Evolutionary conservation across 1,139 yeast genomes (phyloP), one percentile per base, ranked within the genome.

Genomic region (Geotrichum fermentans): DNA sequence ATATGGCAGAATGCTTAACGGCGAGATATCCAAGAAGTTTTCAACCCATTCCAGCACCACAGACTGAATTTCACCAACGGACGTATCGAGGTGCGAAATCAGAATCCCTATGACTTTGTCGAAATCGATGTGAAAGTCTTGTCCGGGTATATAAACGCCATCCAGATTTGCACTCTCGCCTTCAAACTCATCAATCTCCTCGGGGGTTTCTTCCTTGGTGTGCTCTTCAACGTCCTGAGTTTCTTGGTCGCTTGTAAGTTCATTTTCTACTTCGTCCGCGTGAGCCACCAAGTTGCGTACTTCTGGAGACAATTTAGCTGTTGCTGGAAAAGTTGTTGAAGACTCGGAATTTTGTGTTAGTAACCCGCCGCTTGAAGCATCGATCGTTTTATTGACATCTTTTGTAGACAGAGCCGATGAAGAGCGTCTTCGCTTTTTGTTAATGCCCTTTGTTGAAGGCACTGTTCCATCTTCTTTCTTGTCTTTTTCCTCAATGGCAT

Each of bases 41-140:
- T 80, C 83, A 20, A 92, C 69, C 99, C 99, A 92, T 49, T 79
- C 79, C 46, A 92, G 71, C 0, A 87, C 88, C 11, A 86, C 87
- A 30, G 82, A 67, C 63, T 88, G 95, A 44, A 90, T 84, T 58
- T 87, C 88, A 52, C 83, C 80, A 51, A 83, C 89, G 0, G 81
- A 72, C 0, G 83, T 77, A 54, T 86, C 85, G 46, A 94, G 71
- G 56, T 88, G 88, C 2, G 89, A 79, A 30, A 92, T 78, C 41
- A 92, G 67, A 42, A 90, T 89, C 50, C 82, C 87, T 42, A 89
- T 82, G 43, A 92, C 82, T 58, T 80, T 84, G 2, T 89, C 80
- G 60, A 82, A 88, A 65, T 90, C 94, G 43, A 92, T 75, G 53
- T 78, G 79, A 20, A 89, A 82, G 62, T 92, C 95, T 62, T 89